A percentile compares a stretch with the other conserved stretches of the same genome.
Conservation (phyloP, 2,329 filamentous ascomycete genomes). For the Colletotrichum sp. region DNA sequence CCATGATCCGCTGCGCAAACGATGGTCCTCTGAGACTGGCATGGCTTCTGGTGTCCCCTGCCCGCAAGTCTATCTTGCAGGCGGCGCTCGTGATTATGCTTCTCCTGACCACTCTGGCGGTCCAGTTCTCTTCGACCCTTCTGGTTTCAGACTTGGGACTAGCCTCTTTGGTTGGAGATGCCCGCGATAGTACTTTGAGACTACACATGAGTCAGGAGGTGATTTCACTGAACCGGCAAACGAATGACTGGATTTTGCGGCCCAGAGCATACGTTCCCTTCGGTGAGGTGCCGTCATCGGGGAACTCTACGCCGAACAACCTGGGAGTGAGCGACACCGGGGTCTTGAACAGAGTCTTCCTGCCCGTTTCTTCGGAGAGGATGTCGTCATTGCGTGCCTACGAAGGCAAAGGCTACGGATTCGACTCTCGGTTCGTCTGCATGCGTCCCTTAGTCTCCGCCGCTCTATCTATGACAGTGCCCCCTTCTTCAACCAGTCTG, state of each 20-base stretch:
- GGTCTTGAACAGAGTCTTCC: neutral
- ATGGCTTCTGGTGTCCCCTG: conserved; percentile 20
- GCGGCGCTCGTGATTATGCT: neutral
- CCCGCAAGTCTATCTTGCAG: neutral
- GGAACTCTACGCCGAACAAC: neutral
- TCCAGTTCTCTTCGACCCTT: neutral
- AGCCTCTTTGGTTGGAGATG: neutral
- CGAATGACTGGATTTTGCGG: neutral
- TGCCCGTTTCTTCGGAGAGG: neutral
- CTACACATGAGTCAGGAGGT: neutral
- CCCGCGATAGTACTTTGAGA: neutral
- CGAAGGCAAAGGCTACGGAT: neutral
- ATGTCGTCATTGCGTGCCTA: neutral
- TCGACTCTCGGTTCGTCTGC: neutral
- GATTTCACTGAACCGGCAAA: neutral
- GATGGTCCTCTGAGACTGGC: conserved; percentile 25
- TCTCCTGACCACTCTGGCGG: neutral
- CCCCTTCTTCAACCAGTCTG: neutral
- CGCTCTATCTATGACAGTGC: neutral
- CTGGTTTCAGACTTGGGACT: neutral
- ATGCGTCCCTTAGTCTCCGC: neutral
- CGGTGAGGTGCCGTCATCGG: neutral
- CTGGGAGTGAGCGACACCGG: neutral
- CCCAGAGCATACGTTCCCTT: neutral
- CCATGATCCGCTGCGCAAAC: conserved; percentile 25